Evolutionary conservation across 768 basidiomycete species (phyloP), one percentile per base, ranked within the genome.

Genomic region (Krasilnikovozyma curviuscula): DNA sequence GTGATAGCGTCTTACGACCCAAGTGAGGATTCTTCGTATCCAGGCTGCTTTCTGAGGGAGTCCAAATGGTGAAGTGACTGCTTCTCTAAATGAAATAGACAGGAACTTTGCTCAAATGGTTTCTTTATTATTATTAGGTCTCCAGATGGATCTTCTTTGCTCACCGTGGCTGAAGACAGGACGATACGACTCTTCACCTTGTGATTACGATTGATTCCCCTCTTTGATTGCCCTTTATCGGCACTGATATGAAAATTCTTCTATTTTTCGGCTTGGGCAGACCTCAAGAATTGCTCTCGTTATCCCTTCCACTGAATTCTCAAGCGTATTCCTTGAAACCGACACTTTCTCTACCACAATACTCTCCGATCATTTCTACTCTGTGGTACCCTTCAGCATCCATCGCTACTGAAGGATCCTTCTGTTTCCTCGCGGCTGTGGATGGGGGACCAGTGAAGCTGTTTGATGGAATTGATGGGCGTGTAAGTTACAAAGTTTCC

Each of bases 351-450:
- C 63, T 76, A 31, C 46, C 56, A 0, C 83, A 83, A 60, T 65
- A 82, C 1, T 71, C 78, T 0, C 74, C 85, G 0, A 73, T 89
- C 30, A 71, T 86, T 30, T 82, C 86, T 47, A 79, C 75, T 54
- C 51, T 70, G 16, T 95, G 89, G 88, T 91, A 81, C 59, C 88
- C 91, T 0, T 69, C 72, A 1, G 88, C 88, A 0, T 73, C 74
- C 0, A 55, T 63, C 1, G 56, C 59, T 7, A 69, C 77, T 37
- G 73, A 75, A 0, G 71, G 77, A 0, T 69, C 77, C 2, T 93
- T 74, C 61, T 89, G 86, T 62, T 88, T 88, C 60, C 66, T 84
- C 0, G 73, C 81, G 0, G 85, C 81, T 6, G 75, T 89, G 7
- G 73, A 83, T 23, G 86, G 91, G 60, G 74, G 74, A 37, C 88